phyloP scores from a whole-genome alignment of 83 land plant genomes.

The Picea mariana region DNA sequence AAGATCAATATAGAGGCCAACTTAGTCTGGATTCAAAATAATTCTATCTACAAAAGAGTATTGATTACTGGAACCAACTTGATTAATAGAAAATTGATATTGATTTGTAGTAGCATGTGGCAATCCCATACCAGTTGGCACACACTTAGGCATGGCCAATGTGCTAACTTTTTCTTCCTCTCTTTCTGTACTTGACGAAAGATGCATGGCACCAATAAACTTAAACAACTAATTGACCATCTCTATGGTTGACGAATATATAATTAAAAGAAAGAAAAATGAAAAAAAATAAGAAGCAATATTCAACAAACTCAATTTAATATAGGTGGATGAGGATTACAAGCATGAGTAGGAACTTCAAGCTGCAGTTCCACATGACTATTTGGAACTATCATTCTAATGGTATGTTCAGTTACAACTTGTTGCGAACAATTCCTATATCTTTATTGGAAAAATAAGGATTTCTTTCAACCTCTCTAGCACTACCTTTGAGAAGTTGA shows the following conservation, averaged over 20 bases:
- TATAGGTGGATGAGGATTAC: constrained; percentile 30
- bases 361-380: constrained; percentile 55
- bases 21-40: too few relatives aligned
- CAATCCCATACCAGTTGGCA: constrained; percentile 26
- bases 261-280: neutral
- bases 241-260: neutral
- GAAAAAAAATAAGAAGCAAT: neutral
- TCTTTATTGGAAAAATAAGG: constrained; percentile 98
- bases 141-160: too few relatives aligned
- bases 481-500: constrained; percentile 77
- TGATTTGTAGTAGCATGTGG: constrained; percentile 51
- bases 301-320: constrained; percentile 47
- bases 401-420: constrained; percentile 33
- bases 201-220: constrained; percentile 45
- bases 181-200: constrained; percentile 42
- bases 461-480: constrained; percentile 85
- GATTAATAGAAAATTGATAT: constrained; percentile 55
- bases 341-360: constrained; percentile 36
- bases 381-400: constrained; percentile 40
- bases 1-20: too few relatives aligned
- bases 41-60: neutral
- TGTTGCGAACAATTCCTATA: constrained; percentile 39
- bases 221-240: constrained; percentile 17
- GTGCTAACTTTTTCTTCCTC: constrained; percentile 75
- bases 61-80: constrained; percentile 38